These are phyloP conservation scores for Zizania latifolia DNA, from an alignment of 176 grass and related monocot species.

Conservation along the genomic window DNA sequence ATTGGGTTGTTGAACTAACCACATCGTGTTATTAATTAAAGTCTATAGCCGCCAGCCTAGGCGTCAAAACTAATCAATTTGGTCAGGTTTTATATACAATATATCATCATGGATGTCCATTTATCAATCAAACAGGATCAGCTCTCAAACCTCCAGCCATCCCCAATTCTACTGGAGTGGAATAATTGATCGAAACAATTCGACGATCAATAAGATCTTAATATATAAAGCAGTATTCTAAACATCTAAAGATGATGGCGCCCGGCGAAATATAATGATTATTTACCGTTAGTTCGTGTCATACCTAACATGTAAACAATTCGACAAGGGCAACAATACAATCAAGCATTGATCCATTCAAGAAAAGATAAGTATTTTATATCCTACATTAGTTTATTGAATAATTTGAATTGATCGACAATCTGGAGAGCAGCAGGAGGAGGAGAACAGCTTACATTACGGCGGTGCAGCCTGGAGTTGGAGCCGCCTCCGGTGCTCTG, in stretches of 20 bases:
- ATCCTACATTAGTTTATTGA: not conserved
- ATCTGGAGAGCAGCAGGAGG: not conserved
- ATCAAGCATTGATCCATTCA: not conserved
- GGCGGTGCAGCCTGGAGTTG: slow-evolving; percentile 54
- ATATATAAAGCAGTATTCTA: too few species aligned
- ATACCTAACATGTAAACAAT: slow-evolving; percentile 11
- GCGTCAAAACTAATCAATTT: not conserved
- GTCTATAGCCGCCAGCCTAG: not conserved
- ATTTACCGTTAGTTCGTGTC: not conserved
- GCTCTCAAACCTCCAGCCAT: not conserved
- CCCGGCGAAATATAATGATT: not conserved
- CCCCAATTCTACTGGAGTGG: not conserved
- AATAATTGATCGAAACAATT: not conserved
- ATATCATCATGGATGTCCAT: not conserved
- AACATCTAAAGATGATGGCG: not conserved
- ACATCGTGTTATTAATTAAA: not conserved
- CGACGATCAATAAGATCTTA: too few species aligned
- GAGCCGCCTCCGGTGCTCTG: slow-evolving; percentile 15
- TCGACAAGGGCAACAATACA: not conserved
- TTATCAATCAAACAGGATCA: not conserved
- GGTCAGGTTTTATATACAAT: not conserved
- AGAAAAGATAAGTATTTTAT: not conserved
- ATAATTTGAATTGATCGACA: not conserved
- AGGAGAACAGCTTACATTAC: slow-evolving; percentile 47
- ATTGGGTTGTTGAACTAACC: slow-evolving; percentile 12